Percentiles rank a stretch among this genome's conserved stretches.
phyloP scores from a whole-genome alignment of 495 filamentous ascomycete genomes.

The Hyphodiscus hymeniophilus region DNA sequence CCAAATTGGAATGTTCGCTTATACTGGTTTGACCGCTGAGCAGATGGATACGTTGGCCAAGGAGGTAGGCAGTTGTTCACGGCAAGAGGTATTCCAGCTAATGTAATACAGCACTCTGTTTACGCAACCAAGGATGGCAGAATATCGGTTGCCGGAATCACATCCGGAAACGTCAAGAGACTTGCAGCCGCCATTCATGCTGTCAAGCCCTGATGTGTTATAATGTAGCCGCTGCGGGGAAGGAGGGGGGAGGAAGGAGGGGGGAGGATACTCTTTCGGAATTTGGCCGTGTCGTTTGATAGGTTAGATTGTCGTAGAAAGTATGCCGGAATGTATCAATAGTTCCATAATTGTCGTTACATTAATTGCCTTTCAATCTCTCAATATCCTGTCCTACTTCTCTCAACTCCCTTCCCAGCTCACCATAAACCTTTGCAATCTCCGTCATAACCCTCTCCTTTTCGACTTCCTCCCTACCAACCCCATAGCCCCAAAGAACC shows the following conservation, averaged over 20 bases:
- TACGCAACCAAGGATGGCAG: constrained; percentile 96
- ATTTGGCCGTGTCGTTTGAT: background rate
- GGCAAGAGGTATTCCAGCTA: constrained; percentile 5
- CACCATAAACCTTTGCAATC: constrained; percentile 52
- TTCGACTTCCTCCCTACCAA: constrained; percentile 30
- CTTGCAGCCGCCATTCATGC: constrained; percentile 94
- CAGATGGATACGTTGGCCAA: constrained; percentile 90
- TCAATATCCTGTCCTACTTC: constrained; percentile 50
- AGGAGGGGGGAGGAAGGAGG: too few relatives aligned
- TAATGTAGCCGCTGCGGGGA: too few relatives aligned
- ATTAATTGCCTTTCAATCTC: constrained; percentile 30
- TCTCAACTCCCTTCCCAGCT: constrained; percentile 43
- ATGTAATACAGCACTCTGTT: constrained; percentile 66
- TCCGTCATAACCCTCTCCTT: constrained; percentile 38
- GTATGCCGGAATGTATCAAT: constrained; percentile 1
- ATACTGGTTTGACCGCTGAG: constrained; percentile 86
- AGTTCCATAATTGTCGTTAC: background rate
- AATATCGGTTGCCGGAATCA: constrained; percentile 97
- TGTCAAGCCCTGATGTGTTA: too few relatives aligned
- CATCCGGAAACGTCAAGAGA: constrained; percentile 81
- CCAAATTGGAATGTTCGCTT: constrained; percentile 99
- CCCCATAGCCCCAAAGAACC: constrained; percentile 48
- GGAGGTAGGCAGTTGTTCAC: constrained; percentile 46
- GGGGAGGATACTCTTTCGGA: background rate
- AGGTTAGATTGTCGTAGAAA: background rate